These are phyloP conservation scores for Pseudogymnoascus sp. DNA, from an alignment of 2,329 filamentous ascomycete species.

Conservation along the genomic window DNA sequence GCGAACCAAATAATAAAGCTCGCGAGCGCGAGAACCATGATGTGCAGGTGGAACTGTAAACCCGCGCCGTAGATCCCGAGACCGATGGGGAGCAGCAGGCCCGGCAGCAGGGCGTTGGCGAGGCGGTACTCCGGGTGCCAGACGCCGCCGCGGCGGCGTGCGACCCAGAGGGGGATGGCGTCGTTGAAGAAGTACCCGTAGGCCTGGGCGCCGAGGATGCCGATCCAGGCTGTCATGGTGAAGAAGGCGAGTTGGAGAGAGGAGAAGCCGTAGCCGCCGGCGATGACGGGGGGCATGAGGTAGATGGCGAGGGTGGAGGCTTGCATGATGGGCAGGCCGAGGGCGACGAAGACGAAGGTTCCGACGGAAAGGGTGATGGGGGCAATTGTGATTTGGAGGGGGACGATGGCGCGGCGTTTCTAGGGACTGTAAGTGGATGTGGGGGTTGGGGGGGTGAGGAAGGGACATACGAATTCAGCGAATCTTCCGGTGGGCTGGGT, in stretches of 20 bases:
- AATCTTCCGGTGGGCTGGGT: not conserved
- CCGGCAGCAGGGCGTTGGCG: constrained; percentile 28
- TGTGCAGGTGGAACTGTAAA: constrained; percentile 38
- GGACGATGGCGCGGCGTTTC: constrained; percentile 1
- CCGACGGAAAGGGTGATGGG: constrained; percentile 5
- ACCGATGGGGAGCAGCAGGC: constrained; percentile 31
- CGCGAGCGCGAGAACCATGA: constrained; percentile 35
- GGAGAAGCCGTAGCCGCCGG: constrained; percentile 15
- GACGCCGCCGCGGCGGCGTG: constrained; percentile 22
- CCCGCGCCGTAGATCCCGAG: constrained; percentile 35
- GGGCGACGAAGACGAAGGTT: constrained; percentile 10
- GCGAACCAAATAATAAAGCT: constrained; percentile 37
- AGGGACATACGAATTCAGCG: not conserved
- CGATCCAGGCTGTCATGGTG: constrained; percentile 9
- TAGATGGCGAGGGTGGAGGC: constrained; percentile 12
- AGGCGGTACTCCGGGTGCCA: constrained; percentile 39
- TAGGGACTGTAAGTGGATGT: not conserved
- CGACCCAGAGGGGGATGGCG: constrained; percentile 13
- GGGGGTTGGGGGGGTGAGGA: not conserved
- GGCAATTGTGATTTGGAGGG: not conserved
- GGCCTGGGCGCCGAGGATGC: constrained; percentile 11
- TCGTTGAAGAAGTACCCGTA: constrained; percentile 14
- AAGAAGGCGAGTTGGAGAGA: constrained; percentile 13
- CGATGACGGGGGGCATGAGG: constrained; percentile 10
- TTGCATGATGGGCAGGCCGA: constrained; percentile 13